Evolutionary conservation across 164 flowering plant species (phyloP).

Genomic region (Tinospora cordifolia): DNA sequence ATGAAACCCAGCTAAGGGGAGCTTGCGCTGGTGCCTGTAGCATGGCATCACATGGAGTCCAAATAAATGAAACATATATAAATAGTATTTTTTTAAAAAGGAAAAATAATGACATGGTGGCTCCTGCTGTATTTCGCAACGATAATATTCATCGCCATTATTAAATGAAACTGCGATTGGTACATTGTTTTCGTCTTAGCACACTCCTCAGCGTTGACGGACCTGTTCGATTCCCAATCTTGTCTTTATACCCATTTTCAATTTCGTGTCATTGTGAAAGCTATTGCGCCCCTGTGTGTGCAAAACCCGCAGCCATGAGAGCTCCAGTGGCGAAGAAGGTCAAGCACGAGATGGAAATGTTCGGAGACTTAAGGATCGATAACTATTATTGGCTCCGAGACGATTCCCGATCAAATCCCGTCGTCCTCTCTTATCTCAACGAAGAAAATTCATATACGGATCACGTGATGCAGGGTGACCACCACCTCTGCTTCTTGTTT

Average conservation of each 20-base stretch:
- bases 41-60: too few relatives aligned
- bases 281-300: background rate
- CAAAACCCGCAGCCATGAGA: slow-evolving; percentile 12
- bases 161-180: too few relatives aligned
- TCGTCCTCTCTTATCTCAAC: slow-evolving; percentile 48
- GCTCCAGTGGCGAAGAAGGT: slow-evolving; percentile 70
- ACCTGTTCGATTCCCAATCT: background rate
- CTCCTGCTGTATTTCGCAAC: too few relatives aligned
- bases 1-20: too few relatives aligned
- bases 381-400: slow-evolving; percentile 95
- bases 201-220: background rate
- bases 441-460: slow-evolving; percentile 64
- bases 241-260: background rate
- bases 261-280: background rate
- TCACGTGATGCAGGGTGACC: slow-evolving; percentile 54
- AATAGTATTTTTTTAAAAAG: too few relatives aligned
- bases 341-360: slow-evolving; percentile 72
- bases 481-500: background rate
- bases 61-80: too few relatives aligned
- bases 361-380: slow-evolving; percentile 75
- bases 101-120: too few relatives aligned
- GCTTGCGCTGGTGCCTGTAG: too few relatives aligned
- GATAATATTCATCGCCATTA: too few relatives aligned
- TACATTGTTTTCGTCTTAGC: too few relatives aligned
- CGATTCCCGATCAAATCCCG: slow-evolving; percentile 68